Base-by-base conservation (phyloP, 78 protist genomes). In the Dictyostelium discoideum region DNA sequence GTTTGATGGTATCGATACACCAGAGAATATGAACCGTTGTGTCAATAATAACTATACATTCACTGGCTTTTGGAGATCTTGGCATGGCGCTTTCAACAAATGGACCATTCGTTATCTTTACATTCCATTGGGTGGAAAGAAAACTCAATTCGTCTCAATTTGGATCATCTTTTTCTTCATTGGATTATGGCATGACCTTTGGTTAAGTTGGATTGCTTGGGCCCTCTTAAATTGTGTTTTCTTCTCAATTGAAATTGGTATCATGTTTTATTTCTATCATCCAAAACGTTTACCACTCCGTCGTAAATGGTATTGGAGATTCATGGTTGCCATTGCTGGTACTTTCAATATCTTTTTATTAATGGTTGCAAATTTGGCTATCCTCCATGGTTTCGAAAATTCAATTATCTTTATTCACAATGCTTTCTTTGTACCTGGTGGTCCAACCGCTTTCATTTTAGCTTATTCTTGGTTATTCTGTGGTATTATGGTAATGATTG, bases 101-200 rank as follows among this genome's bases (percentile, higher is more conserved):
- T 98, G 98, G 98, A 92, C 96, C 3, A 84, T 97, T 7, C 92
- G 98, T n/a, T 98, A 98, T 65, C 93, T 98, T 86, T 98, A 98
- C 86, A 94, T 98, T 16, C 98, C 98, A 54, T 81, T 98, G 39
- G 98, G 98, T 48, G 98, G 98, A 9, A 69, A 73, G 65, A 90
- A 87, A 57, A 95, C 97, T 18, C 94, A 97, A 78, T n/a, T 54
- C 44, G 22, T 85, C n/a, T 85, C 86, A 3, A 96, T 97, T 54
- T 96, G 92, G 92, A 40, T 97, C 48, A 93, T 97, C 40, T 98
- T 98, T 94, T 73, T 92, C 88, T 98, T 97, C 48, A 92, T 96
- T 46, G 98, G 97, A 14, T 74, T 97, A 3, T 98, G 98, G 98
- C 98, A 98, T 74, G 98, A 98, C 44, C 77, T 96, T 5, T 78